Evolutionary conservation across 306 rosid species (phyloP), one percentile per base, ranked within the genome.

Genomic region (Dalbergia cultrata): DNA sequence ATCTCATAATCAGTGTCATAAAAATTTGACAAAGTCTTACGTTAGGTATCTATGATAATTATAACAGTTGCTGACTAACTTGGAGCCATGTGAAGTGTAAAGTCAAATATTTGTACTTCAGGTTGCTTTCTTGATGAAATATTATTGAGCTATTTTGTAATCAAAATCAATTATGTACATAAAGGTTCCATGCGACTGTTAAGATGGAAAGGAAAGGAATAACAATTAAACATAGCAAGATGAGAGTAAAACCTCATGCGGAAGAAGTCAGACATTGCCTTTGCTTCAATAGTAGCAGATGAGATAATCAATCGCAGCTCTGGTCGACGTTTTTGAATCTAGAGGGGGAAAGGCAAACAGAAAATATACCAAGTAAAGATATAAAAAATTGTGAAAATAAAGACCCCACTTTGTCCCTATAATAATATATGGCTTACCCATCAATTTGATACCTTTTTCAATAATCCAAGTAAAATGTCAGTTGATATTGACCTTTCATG

Each of bases 401-500:
- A 33, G 13, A 26, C 1, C 56, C 12, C 31, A 52, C 26, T 44
- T 52, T 35, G 37, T 70, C 50, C 68, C 34, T 62, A 35, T 22
- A 74, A 50, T 67, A 47, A 71, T 58, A 74, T 35, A 76, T 14
- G 19, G 13, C 41, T 66, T 22, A 33, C 57, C 68, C 18, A 44
- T 59, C 47, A 74, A 37, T 65, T 17, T 5, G 41, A 21, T 82
- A 95, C 98, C 98, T 95, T 95, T 89, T 92, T 95, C 77, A 95
- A 80, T 70, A 95, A 90, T 77, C 98, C 98, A 84, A 95, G 86
- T 80, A 95, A 84, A 64, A 95, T 91, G 82, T 95, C 98, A 77
- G 98, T 95, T 50, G 98, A 90, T 73, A 91, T 95, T 4, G 98
- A 95, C 88, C 98, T 91, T 88, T 95, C 98, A 77, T 95, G 98